Conservation (phyloP, 2,329 filamentous ascomycete species). For the Epicoccum nigrum region DNA sequence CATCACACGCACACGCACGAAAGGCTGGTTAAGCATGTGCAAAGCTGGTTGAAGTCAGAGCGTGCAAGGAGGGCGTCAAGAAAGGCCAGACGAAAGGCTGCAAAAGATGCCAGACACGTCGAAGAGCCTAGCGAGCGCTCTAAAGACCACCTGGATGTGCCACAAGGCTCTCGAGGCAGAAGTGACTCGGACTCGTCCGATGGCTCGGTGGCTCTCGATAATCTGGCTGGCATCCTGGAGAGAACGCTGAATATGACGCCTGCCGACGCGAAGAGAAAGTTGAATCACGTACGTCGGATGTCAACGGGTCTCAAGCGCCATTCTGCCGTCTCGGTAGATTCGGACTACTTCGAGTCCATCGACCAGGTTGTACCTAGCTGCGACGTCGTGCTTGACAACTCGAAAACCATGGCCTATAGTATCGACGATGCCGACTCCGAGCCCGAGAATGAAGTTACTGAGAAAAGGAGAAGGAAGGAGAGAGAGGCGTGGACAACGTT, state of each 20-base stretch:
- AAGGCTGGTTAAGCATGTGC: slow-evolving; percentile 71
- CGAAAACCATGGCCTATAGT: slow-evolving; percentile 80
- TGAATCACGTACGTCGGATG: slow-evolving; percentile 33
- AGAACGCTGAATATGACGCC: slow-evolving; percentile 61
- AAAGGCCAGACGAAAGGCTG: slow-evolving; percentile 58
- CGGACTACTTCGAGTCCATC: slow-evolving; percentile 78
- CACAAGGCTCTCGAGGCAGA: slow-evolving; percentile 48
- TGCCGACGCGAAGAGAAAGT: slow-evolving; percentile 41
- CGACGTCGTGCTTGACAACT: slow-evolving; percentile 85
- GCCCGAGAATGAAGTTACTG: slow-evolving; percentile 55
- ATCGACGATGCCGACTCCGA: slow-evolving; percentile 59
- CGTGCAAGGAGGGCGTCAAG: slow-evolving; percentile 68
- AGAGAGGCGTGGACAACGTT: slow-evolving; percentile 81
- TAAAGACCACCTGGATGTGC: slow-evolving; percentile 4
- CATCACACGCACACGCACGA: slow-evolving; percentile 38
- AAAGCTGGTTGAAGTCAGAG: slow-evolving; percentile 84
- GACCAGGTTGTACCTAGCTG: slow-evolving; percentile 84
- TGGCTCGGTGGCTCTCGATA: slow-evolving; percentile 76
- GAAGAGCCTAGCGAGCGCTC: not conserved
- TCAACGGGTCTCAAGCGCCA: slow-evolving; percentile 49
- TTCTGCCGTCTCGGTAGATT: slow-evolving; percentile 74
- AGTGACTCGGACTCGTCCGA: slow-evolving; percentile 64
- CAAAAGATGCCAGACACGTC: slow-evolving; percentile 48
- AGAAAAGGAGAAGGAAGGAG: slow-evolving; percentile 64
- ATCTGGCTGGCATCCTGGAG: slow-evolving; percentile 79